phyloP scores from a whole-genome alignment of 2,329 filamentous ascomycete genomes.

The Pestalotiopsis sp. region DNA sequence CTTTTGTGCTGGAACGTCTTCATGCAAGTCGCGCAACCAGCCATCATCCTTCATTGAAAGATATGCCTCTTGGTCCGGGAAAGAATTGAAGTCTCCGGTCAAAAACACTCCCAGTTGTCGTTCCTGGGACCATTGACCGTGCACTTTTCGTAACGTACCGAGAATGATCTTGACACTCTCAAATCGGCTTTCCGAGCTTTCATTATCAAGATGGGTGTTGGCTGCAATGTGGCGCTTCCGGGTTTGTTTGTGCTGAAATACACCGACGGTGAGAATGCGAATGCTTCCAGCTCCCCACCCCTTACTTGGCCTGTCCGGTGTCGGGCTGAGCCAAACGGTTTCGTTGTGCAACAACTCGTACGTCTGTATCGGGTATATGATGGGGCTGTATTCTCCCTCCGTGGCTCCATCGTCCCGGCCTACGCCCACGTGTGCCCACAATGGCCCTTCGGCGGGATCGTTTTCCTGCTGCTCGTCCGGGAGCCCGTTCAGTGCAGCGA shows the following conservation, averaged over 20 bases:
- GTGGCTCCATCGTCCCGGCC: slow-evolving; percentile 66
- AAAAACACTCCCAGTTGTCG: slow-evolving; percentile 53
- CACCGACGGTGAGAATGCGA: slow-evolving; percentile 64
- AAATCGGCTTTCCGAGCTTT: slow-evolving; percentile 53
- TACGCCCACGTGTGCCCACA: slow-evolving; percentile 65
- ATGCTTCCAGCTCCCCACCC: slow-evolving; percentile 70
- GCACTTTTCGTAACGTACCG: slow-evolving; percentile 50
- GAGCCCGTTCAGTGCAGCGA: background rate
- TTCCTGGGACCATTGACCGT: slow-evolving; percentile 35
- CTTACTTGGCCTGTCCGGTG: slow-evolving; percentile 66
- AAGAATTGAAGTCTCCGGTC: slow-evolving; percentile 71
- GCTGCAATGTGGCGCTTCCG: slow-evolving; percentile 57
- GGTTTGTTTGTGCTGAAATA: slow-evolving; percentile 55
- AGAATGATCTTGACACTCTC: slow-evolving; percentile 56
- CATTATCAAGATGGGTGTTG: slow-evolving; percentile 72
- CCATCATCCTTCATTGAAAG: slow-evolving; percentile 26
- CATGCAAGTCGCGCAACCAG: slow-evolving; percentile 28
- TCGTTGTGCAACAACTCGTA: slow-evolving; percentile 63
- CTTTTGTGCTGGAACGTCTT: slow-evolving; percentile 45
- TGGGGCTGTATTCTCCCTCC: slow-evolving; percentile 79
- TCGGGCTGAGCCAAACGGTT: slow-evolving; percentile 77
- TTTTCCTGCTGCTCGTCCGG: background rate
- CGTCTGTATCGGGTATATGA: slow-evolving; percentile 67
- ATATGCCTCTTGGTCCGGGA: slow-evolving; percentile 61
- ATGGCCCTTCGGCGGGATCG: slow-evolving; percentile 49